Evolutionary conservation across 306 rosid species (phyloP).

Genomic region (Begonia fuchsioides): DNA sequence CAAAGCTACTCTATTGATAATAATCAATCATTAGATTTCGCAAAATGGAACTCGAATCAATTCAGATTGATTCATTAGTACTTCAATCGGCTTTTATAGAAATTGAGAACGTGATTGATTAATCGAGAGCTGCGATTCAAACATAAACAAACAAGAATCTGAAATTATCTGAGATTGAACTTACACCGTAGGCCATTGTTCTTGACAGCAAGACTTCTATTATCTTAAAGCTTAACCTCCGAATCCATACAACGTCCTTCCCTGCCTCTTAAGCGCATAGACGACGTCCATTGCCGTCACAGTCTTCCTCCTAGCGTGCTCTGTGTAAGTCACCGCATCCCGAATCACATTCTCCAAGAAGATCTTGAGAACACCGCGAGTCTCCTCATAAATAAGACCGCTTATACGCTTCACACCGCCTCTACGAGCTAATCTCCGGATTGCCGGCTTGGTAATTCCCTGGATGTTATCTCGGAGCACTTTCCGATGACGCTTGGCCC

Average conservation of each 20-base stretch:
- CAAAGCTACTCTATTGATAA: not conserved
- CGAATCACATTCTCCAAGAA: slow-evolving; percentile 65
- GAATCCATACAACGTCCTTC: slow-evolving; percentile 55
- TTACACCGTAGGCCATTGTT: not conserved
- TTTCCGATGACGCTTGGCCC: slow-evolving; percentile 47
- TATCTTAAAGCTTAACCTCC: slow-evolving; percentile 36
- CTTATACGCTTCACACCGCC: slow-evolving; percentile 70
- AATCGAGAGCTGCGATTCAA: not conserved
- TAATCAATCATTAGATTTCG: not conserved
- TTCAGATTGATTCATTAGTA: too few relatives aligned
- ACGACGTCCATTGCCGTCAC: slow-evolving; percentile 73
- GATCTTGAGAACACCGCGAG: slow-evolving; percentile 53
- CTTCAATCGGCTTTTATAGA: too few relatives aligned
- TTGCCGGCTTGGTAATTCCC: slow-evolving; percentile 37
- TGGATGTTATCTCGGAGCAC: slow-evolving; percentile 6
- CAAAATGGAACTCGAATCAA: not conserved
- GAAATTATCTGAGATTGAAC: slow-evolving; percentile 2
- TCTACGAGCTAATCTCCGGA: slow-evolving; percentile 52
- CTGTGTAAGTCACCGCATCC: slow-evolving; percentile 59
- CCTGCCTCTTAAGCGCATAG: slow-evolving; percentile 58
- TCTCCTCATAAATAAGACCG: slow-evolving; percentile 60
- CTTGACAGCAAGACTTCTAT: slow-evolving; percentile 1
- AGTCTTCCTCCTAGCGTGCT: slow-evolving; percentile 56
- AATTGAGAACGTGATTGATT: not conserved
- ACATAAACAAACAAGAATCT: not conserved